A percentile compares a stretch with the other conserved stretches of the same genome.
Evolutionary conservation across 2,329 filamentous ascomycete genomes (phyloP).

Genomic region (Chaetomium sp.): DNA sequence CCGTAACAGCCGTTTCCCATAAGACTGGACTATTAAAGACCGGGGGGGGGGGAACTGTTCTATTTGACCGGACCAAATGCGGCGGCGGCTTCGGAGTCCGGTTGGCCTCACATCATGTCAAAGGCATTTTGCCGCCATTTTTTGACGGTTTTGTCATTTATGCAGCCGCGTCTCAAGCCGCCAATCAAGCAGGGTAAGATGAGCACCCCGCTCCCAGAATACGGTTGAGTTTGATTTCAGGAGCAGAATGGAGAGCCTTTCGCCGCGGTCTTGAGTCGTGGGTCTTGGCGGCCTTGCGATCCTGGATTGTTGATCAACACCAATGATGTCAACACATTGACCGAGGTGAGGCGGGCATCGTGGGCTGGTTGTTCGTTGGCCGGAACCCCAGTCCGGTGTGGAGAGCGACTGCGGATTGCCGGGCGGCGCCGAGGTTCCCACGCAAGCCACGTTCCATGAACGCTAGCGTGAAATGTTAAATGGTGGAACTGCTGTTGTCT

Average conservation of each 20-base stretch:
- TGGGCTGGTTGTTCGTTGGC: background rate
- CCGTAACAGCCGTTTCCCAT: too few relatives aligned
- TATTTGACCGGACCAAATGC: background rate
- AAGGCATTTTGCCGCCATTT: conserved; percentile 13
- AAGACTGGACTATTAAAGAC: too few relatives aligned
- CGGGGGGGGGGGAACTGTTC: background rate
- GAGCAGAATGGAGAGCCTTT: background rate
- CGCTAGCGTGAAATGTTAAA: background rate
- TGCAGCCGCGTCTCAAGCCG: conserved; percentile 6
- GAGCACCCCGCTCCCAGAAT: background rate
- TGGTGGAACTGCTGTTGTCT: background rate
- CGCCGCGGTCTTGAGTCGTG: background rate
- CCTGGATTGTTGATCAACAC: too few relatives aligned
- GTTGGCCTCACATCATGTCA: conserved; percentile 6
- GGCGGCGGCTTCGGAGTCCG: background rate
- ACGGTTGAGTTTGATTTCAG: background rate
- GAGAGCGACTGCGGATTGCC: too few relatives aligned
- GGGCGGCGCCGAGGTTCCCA: too few relatives aligned
- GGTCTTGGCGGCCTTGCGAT: background rate
- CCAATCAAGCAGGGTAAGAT: conserved; percentile 1
- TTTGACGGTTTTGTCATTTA: conserved; percentile 6
- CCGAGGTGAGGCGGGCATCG: background rate
- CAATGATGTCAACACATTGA: conserved; percentile 7
- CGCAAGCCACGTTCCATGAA: too few relatives aligned
- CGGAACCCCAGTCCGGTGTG: too few relatives aligned